phyloP scores from a whole-genome alignment of 73 alveolate genomes.

The Durusdinium trenchii region DNA sequence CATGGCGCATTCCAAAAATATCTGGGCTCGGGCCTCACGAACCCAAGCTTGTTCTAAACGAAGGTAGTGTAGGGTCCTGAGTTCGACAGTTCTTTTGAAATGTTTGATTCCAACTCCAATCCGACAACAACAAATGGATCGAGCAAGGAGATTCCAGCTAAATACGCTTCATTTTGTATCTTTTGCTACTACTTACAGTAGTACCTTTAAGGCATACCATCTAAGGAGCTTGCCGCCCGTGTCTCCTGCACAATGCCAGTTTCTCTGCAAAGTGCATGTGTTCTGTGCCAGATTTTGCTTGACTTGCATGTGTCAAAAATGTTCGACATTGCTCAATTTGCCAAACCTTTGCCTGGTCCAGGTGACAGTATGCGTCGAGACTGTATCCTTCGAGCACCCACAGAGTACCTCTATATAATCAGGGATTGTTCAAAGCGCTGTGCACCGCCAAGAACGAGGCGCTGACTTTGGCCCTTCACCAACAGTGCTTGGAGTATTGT shows the following conservation, averaged over 20 bases:
- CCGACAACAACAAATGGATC: not conserved
- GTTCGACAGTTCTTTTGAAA: not conserved
- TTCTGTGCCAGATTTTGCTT: not conserved
- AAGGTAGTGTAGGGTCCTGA: constrained; percentile 82
- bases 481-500: constrained; percentile 66
- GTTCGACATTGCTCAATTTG: not conserved
- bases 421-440: no score
- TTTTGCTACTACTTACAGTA: not conserved
- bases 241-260: not conserved
- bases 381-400: constrained; percentile 59
- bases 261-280: not conserved
- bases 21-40: not conserved
- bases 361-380: constrained; percentile 32
- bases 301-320: not conserved
- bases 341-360: constrained; percentile 77
- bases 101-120: not conserved
- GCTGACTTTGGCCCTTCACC: constrained; percentile 87
- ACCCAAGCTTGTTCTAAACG: not conserved
- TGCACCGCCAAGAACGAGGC: not conserved
- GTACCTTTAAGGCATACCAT: not conserved
- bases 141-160: not conserved
- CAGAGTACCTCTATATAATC: constrained; percentile 32
- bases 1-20: not conserved
- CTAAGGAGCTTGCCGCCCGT: constrained; percentile 54
- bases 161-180: not conserved